A percentile compares a stretch with the other conserved stretches of the same genome.
Conservation (phyloP, 371 early-diverging fungal species). For the Zancudomyces culisetae region DNA sequence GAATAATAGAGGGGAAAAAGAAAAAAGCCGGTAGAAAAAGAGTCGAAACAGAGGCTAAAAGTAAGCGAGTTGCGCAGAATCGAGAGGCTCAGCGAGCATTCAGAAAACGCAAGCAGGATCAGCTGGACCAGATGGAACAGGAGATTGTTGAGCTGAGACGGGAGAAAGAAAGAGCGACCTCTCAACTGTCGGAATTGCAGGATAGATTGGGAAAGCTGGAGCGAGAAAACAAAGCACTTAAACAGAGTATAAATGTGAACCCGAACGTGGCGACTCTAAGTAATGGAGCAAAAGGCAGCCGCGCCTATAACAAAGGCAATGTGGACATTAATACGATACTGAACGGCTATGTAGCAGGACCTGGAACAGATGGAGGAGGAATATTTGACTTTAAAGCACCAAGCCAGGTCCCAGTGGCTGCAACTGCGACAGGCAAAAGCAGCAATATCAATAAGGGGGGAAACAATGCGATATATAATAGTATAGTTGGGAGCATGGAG, state of each 20-base stretch:
- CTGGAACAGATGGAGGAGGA: too few species aligned
- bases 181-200: conserved; percentile 28
- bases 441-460: too few species aligned
- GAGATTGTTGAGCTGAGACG: conserved; percentile 45
- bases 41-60: conserved; percentile 1
- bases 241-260: neutral
- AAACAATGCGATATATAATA: too few species aligned
- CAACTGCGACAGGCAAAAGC: too few species aligned
- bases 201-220: conserved; percentile 27
- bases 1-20: neutral
- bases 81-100: conserved; percentile 61
- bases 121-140: conserved; percentile 37
- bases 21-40: conserved; percentile 4
- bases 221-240: conserved; percentile 27
- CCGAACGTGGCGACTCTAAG: neutral
- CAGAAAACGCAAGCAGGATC: conserved; percentile 49
- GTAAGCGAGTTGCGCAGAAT: conserved; percentile 55
- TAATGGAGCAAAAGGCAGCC: too few species aligned
- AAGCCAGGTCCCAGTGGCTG: too few species aligned
- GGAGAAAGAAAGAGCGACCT: conserved; percentile 22
- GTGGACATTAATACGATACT: too few species aligned
- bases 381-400: too few species aligned
- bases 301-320: too few species aligned
- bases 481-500: too few species aligned
- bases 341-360: too few species aligned